Base-by-base conservation (phyloP, 2,329 filamentous ascomycete species). In the Colletotrichum ledebouriae region DNA sequence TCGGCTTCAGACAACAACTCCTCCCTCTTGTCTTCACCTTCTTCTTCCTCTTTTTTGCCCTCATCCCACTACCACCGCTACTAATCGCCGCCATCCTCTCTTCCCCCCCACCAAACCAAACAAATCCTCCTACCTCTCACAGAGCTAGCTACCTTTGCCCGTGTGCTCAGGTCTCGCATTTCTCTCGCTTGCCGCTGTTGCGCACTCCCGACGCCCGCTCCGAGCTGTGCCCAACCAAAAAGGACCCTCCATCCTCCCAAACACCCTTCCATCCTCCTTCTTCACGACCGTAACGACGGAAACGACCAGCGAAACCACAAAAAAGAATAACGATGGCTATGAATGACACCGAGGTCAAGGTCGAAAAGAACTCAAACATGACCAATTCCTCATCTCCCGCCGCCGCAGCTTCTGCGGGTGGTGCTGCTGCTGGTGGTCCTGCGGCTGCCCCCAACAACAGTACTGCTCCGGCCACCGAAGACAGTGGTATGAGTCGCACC, bases 401-500 rank as follows among this genome's bases (percentile, higher is more conserved):
- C 71, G 73, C 76, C 58, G 74, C 75, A 70, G 73, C 71, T 59
- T 75, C 67, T 68, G 60, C 67, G 44, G 63, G 63, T 70, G 72
- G 69, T 59, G 72, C 72, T 62, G 72, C 72, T 42, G 55, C 25
- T 6, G 39, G 76, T 65, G 75, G 71, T 71, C 49, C 29, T 1
- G 15, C 29, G 49, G 73, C 75, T 58, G 73, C 73, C 69, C 73
- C 71, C 61, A 75, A 61, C 69, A 64, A 59, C 59, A 62, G 63
- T 67, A 71, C 70, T 59, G 73, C 73, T 58, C 72, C 73, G 63
- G 69, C 76, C 70, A 73, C 78, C 70, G 79, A 81, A 70, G 79
- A 82, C 70, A 78, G 78, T 79, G 80, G 80, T 82, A 71, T 55
- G 70, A 71, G 68, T 69, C 52, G 79, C 80, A 79, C 74, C 46